These are phyloP conservation scores for Scenedesmus sp. DNA, from an alignment of 163 green algal species.

Conservation along the genomic window DNA sequence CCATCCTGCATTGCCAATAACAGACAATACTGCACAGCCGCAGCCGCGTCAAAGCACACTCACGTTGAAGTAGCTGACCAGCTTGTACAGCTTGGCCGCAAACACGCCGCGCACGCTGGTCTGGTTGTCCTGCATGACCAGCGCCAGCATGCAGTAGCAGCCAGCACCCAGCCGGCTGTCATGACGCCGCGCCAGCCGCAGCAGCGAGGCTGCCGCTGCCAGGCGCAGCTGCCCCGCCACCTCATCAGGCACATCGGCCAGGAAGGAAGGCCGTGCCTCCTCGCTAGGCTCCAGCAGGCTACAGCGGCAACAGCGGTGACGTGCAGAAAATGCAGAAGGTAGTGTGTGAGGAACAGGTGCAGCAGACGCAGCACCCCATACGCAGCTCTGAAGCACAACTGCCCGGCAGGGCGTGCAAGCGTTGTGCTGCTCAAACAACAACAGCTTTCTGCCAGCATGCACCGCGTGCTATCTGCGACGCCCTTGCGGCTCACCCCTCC, in stretches of 20 bases:
- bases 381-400: not conserved
- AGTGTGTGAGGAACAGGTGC: not conserved
- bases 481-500: conserved; percentile 25
- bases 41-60: not conserved
- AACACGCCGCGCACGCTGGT: conserved; percentile 29
- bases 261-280: conserved; percentile 7
- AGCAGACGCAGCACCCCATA: not conserved
- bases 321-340: not conserved
- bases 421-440: not conserved
- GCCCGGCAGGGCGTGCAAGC: not conserved
- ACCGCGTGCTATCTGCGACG: not conserved
- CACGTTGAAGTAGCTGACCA: conserved; percentile 36
- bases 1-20: not conserved
- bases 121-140: conserved; percentile 66
- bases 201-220: conserved; percentile 43
- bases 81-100: conserved; percentile 34
- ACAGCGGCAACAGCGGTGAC: not conserved
- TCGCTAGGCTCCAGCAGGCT: conserved; percentile 38
- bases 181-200: conserved; percentile 60
- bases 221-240: conserved; percentile 46
- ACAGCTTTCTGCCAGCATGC: not conserved
- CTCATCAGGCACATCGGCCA: not conserved
- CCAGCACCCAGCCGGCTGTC: conserved; percentile 51
- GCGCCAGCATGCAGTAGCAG: conserved; percentile 58
- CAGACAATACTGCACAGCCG: too few species aligned